phyloP scores from a whole-genome alignment of 2,329 filamentous ascomycete genomes.

The Stachybotrys echinatus region DNA sequence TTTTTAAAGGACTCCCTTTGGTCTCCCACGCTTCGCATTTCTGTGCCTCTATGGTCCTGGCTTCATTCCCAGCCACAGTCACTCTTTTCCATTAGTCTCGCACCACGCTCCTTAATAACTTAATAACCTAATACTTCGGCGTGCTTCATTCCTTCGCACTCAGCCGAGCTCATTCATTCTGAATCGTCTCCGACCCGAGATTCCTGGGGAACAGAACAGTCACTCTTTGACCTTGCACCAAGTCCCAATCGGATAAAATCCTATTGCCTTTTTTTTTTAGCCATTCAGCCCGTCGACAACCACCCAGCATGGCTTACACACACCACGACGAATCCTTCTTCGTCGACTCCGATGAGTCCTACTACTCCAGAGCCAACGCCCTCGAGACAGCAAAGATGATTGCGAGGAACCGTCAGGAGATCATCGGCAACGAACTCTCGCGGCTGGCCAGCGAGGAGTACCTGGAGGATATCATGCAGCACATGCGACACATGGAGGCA shows the following conservation, averaged over 20 bases:
- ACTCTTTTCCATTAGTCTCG: slow-evolving; percentile 49
- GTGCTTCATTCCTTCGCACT: slow-evolving; percentile 31
- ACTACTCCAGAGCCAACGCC: slow-evolving; percentile 54
- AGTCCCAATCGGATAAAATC: slow-evolving; percentile 12
- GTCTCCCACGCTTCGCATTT: slow-evolving; percentile 28
- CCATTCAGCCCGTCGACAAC: slow-evolving; percentile 1
- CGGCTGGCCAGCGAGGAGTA: slow-evolving; percentile 83
- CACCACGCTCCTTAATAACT: slow-evolving; percentile 52
- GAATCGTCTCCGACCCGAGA: slow-evolving; percentile 34
- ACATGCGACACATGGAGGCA: slow-evolving; percentile 94
- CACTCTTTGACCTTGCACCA: slow-evolving; percentile 35
- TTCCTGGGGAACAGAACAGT: slow-evolving; percentile 48
- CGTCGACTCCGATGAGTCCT: slow-evolving; percentile 49
- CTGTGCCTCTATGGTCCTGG: slow-evolving; percentile 36
- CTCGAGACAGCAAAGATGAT: slow-evolving; percentile 74
- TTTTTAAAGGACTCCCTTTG: slow-evolving; percentile 41
- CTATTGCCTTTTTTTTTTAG: slow-evolving; percentile 11
- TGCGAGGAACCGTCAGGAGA: slow-evolving; percentile 77
- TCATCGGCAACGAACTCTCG: slow-evolving; percentile 84
- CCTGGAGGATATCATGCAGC: slow-evolving; percentile 86
- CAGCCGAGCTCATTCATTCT: slow-evolving; percentile 16
- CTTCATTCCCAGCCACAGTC: slow-evolving; percentile 47
- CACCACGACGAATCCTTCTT: slow-evolving; percentile 44
- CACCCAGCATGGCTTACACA: slow-evolving; percentile 41
- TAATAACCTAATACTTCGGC: slow-evolving; percentile 46